A percentile compares a stretch with the other conserved stretches of the same genome.
Conservation (phyloP, 176 grass and related monocot genomes). For the Hyparrhenia diplandra region DNA sequence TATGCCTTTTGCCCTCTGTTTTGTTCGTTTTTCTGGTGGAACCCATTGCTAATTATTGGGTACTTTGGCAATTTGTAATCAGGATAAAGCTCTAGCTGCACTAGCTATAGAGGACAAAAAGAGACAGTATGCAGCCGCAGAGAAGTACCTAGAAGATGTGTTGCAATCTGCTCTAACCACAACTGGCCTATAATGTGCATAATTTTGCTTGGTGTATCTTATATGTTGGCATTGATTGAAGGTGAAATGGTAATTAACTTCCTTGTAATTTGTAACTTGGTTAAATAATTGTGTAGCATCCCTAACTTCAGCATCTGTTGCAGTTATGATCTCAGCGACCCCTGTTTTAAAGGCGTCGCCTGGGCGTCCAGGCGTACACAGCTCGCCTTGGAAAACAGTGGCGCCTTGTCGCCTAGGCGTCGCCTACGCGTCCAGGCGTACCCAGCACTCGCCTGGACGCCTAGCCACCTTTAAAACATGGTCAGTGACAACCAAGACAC, state of each 20-base stretch:
- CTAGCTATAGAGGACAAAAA: conserved; percentile 98
- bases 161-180: conserved; percentile 80
- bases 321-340: not conserved
- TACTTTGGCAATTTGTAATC: conserved; percentile 33
- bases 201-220: conserved; percentile 28
- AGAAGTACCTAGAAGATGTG: conserved; percentile 98
- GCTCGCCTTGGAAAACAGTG: too few relatives aligned
- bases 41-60: conserved; percentile 9
- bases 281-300: conserved; percentile 5
- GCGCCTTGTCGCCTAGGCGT: too few relatives aligned
- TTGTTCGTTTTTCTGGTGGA: not conserved
- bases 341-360: too few relatives aligned
- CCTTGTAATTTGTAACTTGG: conserved; percentile 13
- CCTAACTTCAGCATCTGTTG: not conserved
- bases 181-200: conserved; percentile 50
- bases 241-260: conserved; percentile 12
- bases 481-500: conserved; percentile 4
- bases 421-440: too few relatives aligned
- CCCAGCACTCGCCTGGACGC: too few relatives aligned
- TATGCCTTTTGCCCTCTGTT: conserved; percentile 41
- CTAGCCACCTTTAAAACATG: too few relatives aligned
- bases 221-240: conserved; percentile 18
- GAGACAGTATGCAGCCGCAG: conserved; percentile 89
- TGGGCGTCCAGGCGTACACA: too few relatives aligned
- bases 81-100: conserved; percentile 98